Conservation (phyloP, 2,329 filamentous ascomycete species). For the Dothideomycetes sp. region DNA sequence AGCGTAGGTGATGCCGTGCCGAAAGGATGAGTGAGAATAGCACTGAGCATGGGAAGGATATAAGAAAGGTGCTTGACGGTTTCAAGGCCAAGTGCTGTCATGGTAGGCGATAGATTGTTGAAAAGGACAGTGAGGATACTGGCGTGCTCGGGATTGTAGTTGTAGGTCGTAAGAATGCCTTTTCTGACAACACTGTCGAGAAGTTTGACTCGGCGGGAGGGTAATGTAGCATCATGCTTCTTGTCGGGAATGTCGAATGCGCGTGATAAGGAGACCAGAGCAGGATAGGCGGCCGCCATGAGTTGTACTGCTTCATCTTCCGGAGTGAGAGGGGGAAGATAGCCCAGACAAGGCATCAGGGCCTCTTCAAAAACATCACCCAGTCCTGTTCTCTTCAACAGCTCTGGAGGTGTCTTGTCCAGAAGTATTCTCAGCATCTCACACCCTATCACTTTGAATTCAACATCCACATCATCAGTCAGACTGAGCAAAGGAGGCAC, state of each 20-base stretch:
- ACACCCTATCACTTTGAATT: slow-evolving; percentile 49
- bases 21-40: slow-evolving; percentile 61
- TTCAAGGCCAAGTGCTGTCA: slow-evolving; percentile 52
- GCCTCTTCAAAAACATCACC: slow-evolving; percentile 59
- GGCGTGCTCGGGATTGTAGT: slow-evolving; percentile 51
- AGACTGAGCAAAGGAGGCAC: slow-evolving; percentile 62
- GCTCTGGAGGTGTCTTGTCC: slow-evolving; percentile 39
- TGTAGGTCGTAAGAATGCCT: slow-evolving; percentile 36
- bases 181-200: slow-evolving; percentile 38
- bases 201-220: slow-evolving; percentile 23
- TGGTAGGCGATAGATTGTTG: slow-evolving; percentile 38
- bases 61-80: slow-evolving; percentile 61
- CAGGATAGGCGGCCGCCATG: slow-evolving; percentile 56
- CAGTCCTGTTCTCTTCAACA: slow-evolving; percentile 56
- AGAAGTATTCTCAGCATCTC: slow-evolving; percentile 48
- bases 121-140: slow-evolving; percentile 50
- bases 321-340: slow-evolving; percentile 67
- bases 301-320: slow-evolving; percentile 59
- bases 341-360: slow-evolving; percentile 62
- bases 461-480: slow-evolving; percentile 51
- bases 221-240: slow-evolving; percentile 16
- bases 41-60: slow-evolving; percentile 57
- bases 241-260: slow-evolving; percentile 16
- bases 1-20: slow-evolving; percentile 45
- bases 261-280: slow-evolving; percentile 49